A percentile compares a stretch with the other conserved stretches of the same genome.
phyloP scores from a whole-genome alignment of 2,329 filamentous ascomycete genomes.

The Pyricularia grisea region DNA sequence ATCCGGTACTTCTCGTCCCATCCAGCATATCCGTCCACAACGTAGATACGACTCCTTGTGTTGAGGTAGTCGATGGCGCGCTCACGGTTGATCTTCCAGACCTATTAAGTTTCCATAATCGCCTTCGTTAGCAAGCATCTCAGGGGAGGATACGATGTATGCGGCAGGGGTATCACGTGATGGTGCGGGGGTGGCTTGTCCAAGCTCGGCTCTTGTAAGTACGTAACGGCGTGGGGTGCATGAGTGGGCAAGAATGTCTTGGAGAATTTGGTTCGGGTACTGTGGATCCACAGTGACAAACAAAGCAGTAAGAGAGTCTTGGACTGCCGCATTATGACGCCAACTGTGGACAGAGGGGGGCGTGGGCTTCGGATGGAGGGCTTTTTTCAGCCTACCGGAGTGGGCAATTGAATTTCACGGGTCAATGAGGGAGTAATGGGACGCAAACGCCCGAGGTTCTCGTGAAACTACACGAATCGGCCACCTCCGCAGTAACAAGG shows the following conservation, averaged over 20 bases:
- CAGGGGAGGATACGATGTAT: background rate
- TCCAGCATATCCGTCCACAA: conserved; percentile 92
- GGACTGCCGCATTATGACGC: conserved; percentile 8
- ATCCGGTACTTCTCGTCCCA: conserved; percentile 99
- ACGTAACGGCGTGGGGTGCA: conserved; percentile 1
- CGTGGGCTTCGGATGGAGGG: background rate
- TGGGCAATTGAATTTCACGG: background rate
- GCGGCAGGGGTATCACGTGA: conserved; percentile 4
- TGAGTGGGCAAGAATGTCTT: background rate
- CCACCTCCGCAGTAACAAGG: background rate
- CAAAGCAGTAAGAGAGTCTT: background rate
- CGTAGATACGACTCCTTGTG: conserved; percentile 97
- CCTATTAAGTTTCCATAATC: conserved; percentile 39
- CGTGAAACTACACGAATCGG: background rate
- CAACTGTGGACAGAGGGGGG: conserved; percentile 1
- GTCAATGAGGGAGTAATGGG: background rate
- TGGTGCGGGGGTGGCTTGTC: conserved; percentile 10
- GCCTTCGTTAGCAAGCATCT: background rate
- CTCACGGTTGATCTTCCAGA: conserved; percentile 99
- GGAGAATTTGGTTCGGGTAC: background rate
- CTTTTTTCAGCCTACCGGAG: background rate
- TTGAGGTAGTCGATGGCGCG: conserved; percentile 98
- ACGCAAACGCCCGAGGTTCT: conserved; percentile 1
- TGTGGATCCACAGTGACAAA: background rate
- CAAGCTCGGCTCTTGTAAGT: conserved; percentile 16